These are phyloP conservation scores for Gracilaria domingensis DNA, from an alignment of 23 red algal species.

Conservation along the genomic window DNA sequence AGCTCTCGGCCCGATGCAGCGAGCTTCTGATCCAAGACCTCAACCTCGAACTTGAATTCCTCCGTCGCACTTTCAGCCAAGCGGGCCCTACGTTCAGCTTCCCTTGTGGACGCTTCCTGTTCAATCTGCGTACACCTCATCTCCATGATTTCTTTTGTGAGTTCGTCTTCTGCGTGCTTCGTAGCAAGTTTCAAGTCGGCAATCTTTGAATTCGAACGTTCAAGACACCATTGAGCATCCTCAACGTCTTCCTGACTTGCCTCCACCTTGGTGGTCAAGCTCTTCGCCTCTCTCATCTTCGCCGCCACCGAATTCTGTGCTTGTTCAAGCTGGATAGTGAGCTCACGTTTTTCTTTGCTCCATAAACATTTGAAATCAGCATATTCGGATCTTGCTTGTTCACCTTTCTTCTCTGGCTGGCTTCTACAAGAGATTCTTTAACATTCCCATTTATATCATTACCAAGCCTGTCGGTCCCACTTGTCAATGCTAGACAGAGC, in stretches of 20 bases:
- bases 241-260: constrained; percentile 51
- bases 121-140: constrained; percentile 19
- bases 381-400: constrained; percentile 24
- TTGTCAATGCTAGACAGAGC: no score
- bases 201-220: constrained; percentile 50
- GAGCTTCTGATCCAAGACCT: constrained; percentile 28
- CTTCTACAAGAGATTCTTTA: no score
- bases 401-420: constrained; percentile 29
- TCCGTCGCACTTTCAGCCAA: constrained; percentile 34
- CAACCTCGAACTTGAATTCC: constrained; percentile 46
- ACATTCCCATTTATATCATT: no score
- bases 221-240: constrained; percentile 60
- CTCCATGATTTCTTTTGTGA: constrained; percentile 45
- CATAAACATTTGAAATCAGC: constrained; percentile 15
- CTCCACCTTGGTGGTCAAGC: constrained; percentile 39
- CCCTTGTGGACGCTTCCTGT: constrained; percentile 28
- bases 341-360: constrained; percentile 39
- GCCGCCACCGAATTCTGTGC: constrained; percentile 37
- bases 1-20: background rate
- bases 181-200: constrained; percentile 47
- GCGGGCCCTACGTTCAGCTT: constrained; percentile 49
- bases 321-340: constrained; percentile 35
- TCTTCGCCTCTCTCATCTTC: constrained; percentile 51
- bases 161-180: constrained; percentile 35
- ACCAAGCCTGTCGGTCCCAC: no score